These are phyloP conservation scores for Rutstroemia sp. DNA, from an alignment of 2,329 filamentous ascomycete genomes.

Conservation along the genomic window DNA sequence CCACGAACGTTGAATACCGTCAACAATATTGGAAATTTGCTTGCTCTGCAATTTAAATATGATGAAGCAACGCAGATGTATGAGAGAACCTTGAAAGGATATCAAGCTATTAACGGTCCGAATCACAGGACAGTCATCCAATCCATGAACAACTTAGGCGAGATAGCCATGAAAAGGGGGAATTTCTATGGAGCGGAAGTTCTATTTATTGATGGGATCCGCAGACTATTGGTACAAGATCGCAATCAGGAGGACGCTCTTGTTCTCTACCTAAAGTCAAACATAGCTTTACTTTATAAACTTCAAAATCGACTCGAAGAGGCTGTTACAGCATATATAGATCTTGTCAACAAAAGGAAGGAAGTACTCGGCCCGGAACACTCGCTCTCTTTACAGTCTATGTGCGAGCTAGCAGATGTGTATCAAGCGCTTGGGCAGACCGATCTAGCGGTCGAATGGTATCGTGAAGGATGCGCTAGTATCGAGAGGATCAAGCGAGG, in stretches of 20 bases:
- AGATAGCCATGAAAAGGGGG: neutral
- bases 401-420: conserved; percentile 7
- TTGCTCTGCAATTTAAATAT: conserved; percentile 16
- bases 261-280: conserved; percentile 1
- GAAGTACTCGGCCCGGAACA: conserved; percentile 1
- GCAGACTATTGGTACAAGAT: neutral
- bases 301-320: neutral
- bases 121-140: conserved; percentile 11
- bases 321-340: neutral
- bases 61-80: conserved; percentile 19
- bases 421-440: neutral
- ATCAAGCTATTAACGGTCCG: conserved; percentile 3
- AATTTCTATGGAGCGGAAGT: conserved; percentile 3
- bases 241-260: neutral
- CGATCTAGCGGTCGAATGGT: neutral
- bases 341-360: neutral
- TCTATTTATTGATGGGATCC: conserved; percentile 1
- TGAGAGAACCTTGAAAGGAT: conserved; percentile 9
- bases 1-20: conserved; percentile 9
- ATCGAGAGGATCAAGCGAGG: neutral
- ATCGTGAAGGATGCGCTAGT: neutral
- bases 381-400: conserved; percentile 1
- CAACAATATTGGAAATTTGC: conserved; percentile 26
- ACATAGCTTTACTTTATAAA: conserved; percentile 4
- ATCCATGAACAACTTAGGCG: conserved; percentile 6